Base-by-base conservation (phyloP, 164 flowering plant species). In the Aristolochia contorta region DNA sequence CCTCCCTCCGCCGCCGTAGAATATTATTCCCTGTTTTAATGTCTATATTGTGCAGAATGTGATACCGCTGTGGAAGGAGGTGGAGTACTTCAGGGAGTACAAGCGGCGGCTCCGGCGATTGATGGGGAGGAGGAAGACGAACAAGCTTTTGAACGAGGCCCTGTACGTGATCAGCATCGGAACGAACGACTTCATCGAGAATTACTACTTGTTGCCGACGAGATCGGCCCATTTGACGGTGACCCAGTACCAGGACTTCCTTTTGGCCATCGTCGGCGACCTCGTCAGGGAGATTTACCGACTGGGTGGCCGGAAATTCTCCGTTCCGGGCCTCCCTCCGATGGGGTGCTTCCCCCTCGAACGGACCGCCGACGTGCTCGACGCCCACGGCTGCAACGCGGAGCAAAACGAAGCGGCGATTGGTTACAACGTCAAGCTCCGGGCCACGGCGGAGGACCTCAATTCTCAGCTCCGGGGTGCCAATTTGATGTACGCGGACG, bases 11-110 rank as follows among this genome's bases (percentile, higher is more conserved):
- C n/a, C n/a, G n/a, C n/a, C n/a, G n/a, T n/a, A n/a, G n/a, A n/a
- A n/a, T n/a, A n/a, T n/a, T n/a, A n/a, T n/a, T n/a, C n/a, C n/a
- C n/a, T n/a, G n/a, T n/a, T n/a, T n/a, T n/a, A n/a, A n/a, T n/a
- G n/a, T n/a, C n/a, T n/a, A n/a, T n/a, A n/a, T n/a, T n/a, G n/a
- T 74, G 71, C 83, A 87, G 94, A 63, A 71, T 48, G 94, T 83
- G 25, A 77, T 87, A 47, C 89, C 91, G 20, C 59, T 87, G 12
- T 80, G 83, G 85, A 71, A 76, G 68, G 84, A 87, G 76, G 1
- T 87, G 58, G 82, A 78, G 64, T 77, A 80, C 74, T 87, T 77
- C 74, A 85, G 77, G 62, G 80, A 82, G 24, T 87, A 85, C 69
- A 80, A 82, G 62, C 49, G 15, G 56, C 62, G 59, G 49, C 69